Evolutionary conservation across 441 rosid genomes (phyloP).

Genomic region (Biscutella auriculata): DNA sequence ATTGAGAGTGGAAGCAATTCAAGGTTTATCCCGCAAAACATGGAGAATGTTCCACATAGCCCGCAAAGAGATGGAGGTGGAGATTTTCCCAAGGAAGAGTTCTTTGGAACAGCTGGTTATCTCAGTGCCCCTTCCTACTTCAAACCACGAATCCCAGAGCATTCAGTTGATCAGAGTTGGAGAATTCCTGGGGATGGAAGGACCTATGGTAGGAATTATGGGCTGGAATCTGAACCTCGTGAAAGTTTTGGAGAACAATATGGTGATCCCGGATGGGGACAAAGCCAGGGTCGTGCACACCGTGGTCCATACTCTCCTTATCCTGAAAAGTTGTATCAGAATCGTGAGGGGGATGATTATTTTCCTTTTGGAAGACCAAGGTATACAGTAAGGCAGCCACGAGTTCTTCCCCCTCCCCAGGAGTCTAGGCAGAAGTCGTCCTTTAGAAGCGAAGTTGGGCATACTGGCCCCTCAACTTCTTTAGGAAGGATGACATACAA

Average conservation of each 20-base stretch:
- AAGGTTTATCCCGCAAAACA: constrained; percentile 33
- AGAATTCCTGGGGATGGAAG: constrained; percentile 59
- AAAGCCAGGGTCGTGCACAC: constrained; percentile 30
- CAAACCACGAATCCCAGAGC: constrained; percentile 49
- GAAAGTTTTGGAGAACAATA: constrained; percentile 55
- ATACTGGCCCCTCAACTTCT: constrained; percentile 47
- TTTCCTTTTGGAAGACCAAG: constrained; percentile 70
- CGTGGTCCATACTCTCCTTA: constrained; percentile 43
- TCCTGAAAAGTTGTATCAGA: constrained; percentile 47
- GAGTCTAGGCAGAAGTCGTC: constrained; percentile 45
- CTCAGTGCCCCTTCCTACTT: constrained; percentile 31
- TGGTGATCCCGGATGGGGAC: constrained; percentile 70
- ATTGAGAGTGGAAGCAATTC: constrained; percentile 52
- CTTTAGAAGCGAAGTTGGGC: constrained; percentile 41
- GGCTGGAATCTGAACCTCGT: constrained; percentile 55
- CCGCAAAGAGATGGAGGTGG: too few relatives aligned
- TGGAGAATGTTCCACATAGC: constrained; percentile 43
- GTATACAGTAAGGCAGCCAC: constrained; percentile 80
- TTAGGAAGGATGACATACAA: constrained; percentile 29
- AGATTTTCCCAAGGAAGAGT: too few relatives aligned
- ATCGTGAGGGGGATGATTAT: constrained; percentile 55
- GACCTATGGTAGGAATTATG: constrained; percentile 42
- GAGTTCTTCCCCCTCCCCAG: constrained; percentile 77
- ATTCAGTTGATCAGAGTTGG: constrained; percentile 65
- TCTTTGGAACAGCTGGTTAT: constrained; percentile 46